A percentile compares a stretch with the other conserved stretches of the same genome.
Conservation (phyloP, 805 yeast genomes). For the Ogataea paradorogensis region DNA sequence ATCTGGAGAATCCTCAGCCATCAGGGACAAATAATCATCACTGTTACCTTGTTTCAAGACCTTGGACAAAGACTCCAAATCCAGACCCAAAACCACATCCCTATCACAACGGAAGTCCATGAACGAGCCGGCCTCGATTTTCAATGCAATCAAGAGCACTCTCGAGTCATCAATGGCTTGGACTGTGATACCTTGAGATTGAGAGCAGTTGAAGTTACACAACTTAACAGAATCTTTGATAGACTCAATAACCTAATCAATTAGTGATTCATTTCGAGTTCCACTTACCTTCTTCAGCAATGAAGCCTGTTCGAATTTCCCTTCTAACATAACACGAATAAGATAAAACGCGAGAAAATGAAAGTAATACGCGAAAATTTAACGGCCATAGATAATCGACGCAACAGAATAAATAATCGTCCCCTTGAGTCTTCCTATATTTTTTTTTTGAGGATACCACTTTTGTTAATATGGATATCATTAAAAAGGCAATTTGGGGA, state of each 20-base stretch:
- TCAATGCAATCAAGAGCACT: conserved; percentile 83
- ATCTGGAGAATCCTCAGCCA: conserved; percentile 79
- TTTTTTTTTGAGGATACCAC: not conserved
- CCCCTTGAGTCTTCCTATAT: not conserved
- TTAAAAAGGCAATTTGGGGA: conserved; percentile 90
- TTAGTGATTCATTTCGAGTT: too few species aligned
- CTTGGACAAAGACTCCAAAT: conserved; percentile 81
- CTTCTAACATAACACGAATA: conserved; percentile 75
- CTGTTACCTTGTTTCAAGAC: conserved; percentile 89
- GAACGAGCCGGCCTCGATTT: conserved; percentile 86
- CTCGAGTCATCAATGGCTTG: conserved; percentile 98
- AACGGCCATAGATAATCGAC: conserved; percentile 1
- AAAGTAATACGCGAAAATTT: conserved; percentile 5
- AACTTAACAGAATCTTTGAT: conserved; percentile 91
- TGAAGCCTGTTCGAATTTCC: conserved; percentile 90
- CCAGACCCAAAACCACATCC: conserved; percentile 87
- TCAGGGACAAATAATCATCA: conserved; percentile 80
- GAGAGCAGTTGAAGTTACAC: conserved; percentile 97
- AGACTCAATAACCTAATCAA: conserved; percentile 70
- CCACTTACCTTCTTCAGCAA: conserved; percentile 70
- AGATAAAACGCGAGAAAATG: conserved; percentile 9
- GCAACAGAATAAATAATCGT: not conserved
- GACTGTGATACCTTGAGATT: conserved; percentile 80
- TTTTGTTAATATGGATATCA: conserved; percentile 61
- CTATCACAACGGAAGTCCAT: conserved; percentile 93